Conservation (phyloP, 192 early-diverging fungal genomes). For the Lunasporangiospora selenospora region DNA sequence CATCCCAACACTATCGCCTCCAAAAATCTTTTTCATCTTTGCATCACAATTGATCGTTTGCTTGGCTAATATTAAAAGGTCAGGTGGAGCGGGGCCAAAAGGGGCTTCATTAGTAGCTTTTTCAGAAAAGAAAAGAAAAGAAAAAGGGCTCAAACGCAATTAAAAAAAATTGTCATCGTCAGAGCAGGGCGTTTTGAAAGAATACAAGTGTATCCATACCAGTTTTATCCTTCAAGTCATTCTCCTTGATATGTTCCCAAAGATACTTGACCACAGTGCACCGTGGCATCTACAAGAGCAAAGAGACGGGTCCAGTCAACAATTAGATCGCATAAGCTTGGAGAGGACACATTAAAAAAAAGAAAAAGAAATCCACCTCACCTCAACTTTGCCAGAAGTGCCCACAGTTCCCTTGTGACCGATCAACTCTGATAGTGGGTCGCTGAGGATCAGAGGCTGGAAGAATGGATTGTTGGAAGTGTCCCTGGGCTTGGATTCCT, state of each 20-base stretch:
- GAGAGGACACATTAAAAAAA: neutral
- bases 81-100: too few species aligned
- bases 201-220: neutral
- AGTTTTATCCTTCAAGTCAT: conserved; percentile 59
- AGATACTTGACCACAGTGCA: conserved; percentile 66
- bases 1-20: too few species aligned
- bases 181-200: neutral
- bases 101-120: too few species aligned
- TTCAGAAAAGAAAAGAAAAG: neutral
- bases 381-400: conserved; percentile 51
- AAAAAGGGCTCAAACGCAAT: neutral
- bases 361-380: neutral
- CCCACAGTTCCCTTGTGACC: conserved; percentile 47
- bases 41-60: conserved; percentile 61
- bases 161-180: neutral
- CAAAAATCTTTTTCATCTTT: conserved; percentile 57
- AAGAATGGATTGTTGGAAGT: conserved; percentile 23
- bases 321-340: too few species aligned
- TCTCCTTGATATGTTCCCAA: conserved; percentile 66
- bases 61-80: conserved; percentile 36
- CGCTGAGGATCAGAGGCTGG: conserved; percentile 26
- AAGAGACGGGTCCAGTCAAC: too few species aligned
- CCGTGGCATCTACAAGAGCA: conserved; percentile 65
- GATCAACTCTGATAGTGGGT: conserved; percentile 47
- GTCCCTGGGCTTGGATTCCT: conserved; percentile 35